These are phyloP conservation scores for Aspergillus calidoustus DNA, from an alignment of 2,329 filamentous ascomycete genomes.

Conservation along the genomic window DNA sequence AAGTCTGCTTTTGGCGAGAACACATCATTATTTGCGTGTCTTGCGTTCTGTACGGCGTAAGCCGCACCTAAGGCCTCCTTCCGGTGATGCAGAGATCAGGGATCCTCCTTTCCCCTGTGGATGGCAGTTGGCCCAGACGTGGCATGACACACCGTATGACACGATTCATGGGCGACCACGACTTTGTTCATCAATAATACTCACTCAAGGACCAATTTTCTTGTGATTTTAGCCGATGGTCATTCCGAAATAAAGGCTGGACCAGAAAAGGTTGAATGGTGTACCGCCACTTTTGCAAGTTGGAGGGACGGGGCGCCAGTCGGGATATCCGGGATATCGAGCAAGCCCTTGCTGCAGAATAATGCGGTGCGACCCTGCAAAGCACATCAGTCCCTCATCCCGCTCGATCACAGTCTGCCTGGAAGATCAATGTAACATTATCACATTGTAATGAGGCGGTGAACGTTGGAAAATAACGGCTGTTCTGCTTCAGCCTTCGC, in stretches of 20 bases:
- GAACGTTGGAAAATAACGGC: not conserved
- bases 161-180: not conserved
- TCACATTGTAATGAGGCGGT: not conserved
- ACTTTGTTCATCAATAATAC: not conserved
- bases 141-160: conserved; percentile 14
- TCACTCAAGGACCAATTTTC: not conserved
- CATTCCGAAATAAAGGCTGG: not conserved
- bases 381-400: conserved; percentile 6
- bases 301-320: not conserved
- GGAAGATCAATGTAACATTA: not conserved
- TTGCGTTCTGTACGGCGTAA: not conserved
- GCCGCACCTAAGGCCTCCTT: not conserved
- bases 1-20: not conserved
- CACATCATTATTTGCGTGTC: not conserved
- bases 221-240: not conserved
- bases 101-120: not conserved
- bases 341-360: conserved; percentile 15
- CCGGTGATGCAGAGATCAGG: not conserved
- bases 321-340: not conserved
- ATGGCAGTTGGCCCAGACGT: not conserved
- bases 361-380: conserved; percentile 20
- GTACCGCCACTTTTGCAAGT: not conserved
- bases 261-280: not conserved
- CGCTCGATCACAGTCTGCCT: not conserved
- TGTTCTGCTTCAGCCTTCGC: not conserved